Evolutionary conservation across 106 monocot genomes (phyloP).

Genomic region (Phalaenopsis aphrodite): DNA sequence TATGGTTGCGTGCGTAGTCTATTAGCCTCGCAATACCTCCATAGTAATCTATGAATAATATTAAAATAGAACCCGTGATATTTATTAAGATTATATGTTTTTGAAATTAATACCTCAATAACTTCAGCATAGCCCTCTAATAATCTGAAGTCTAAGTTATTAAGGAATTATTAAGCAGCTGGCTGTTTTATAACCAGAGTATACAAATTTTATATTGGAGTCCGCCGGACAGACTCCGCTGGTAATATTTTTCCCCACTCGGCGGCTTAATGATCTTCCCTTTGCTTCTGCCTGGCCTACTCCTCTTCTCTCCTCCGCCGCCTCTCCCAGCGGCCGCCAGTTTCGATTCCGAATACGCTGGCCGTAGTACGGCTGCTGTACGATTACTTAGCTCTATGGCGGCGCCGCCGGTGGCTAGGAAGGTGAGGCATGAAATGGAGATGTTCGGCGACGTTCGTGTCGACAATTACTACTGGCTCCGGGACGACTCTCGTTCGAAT

Average conservation of each 20-base stretch:
- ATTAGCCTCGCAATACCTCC: too few species aligned
- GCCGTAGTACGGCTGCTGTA: neutral
- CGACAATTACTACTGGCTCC: conserved; percentile 97
- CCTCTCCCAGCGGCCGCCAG: neutral
- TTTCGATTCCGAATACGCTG: neutral
- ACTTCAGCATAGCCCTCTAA: too few species aligned
- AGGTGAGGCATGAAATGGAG: conserved; percentile 77
- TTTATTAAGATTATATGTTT: too few species aligned
- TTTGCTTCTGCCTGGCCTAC: neutral
- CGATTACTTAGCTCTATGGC: conserved; percentile 7
- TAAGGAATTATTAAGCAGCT: too few species aligned
- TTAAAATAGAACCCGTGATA: too few species aligned
- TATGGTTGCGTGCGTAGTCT: too few species aligned
- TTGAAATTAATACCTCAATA: too few species aligned
- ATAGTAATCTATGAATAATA: too few species aligned
- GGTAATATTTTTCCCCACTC: neutral
- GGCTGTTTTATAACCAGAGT: too few species aligned
- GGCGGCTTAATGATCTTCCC: neutral
- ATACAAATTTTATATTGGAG: too few species aligned
- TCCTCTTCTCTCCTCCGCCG: neutral
- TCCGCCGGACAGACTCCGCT: too few species aligned
- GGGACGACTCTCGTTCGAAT: conserved; percentile 74
- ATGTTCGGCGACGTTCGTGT: conserved; percentile 80
- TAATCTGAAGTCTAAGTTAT: too few species aligned
- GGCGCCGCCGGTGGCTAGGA: conserved; percentile 67